Base-by-base conservation (phyloP, 768 basidiomycete species). In the Leccinum fibrillosum region DNA sequence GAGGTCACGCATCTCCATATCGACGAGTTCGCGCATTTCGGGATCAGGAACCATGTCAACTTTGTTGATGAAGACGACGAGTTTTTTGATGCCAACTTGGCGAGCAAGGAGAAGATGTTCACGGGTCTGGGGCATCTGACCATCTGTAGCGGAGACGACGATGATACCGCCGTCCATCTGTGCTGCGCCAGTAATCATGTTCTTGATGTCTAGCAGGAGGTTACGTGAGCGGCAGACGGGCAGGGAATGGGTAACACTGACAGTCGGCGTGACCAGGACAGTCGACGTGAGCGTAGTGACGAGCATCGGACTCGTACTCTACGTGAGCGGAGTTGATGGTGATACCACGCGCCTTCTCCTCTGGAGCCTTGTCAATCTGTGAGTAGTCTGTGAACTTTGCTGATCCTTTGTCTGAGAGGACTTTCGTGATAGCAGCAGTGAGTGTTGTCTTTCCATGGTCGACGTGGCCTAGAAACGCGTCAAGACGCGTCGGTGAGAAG, bases 31-130 rank as follows among this genome's bases (percentile, higher is more conserved):
- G 56, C 98, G 79, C 94, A 99, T 98, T 81, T 99, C 97, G 5
- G 89, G 86, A 82, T 99, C 97, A 60, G 89, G 85, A 58, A 98
- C 90, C 79, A 89, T 85, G 77, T 99, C 97, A 60, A 99, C 88
- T 78, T 99, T 99, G 89, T 99, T 99, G 76, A 99, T 94, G 81
- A 97, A 99, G 64, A 99, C 97, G 58, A 98, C 94, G 37, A 99
- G 85, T 74, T 88, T 90, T 78, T 95, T 94, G 71, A 99, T 90
- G 63, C 97, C 97, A 63, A 98, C 95, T 78, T 99, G 97, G 69
- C 94, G 92, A 66, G 96, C 96, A 50, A 99, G 86, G 54, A 99
- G 88, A 61, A 99, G 77, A 77, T 99, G 97, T 80, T 99, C 97
- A 67, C 95, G 88, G 52, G 97, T 99, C 75, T 98, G 96, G 55